Conservation (phyloP, 2,329 filamentous ascomycete genomes). For the Sordariomycetes sp. region DNA sequence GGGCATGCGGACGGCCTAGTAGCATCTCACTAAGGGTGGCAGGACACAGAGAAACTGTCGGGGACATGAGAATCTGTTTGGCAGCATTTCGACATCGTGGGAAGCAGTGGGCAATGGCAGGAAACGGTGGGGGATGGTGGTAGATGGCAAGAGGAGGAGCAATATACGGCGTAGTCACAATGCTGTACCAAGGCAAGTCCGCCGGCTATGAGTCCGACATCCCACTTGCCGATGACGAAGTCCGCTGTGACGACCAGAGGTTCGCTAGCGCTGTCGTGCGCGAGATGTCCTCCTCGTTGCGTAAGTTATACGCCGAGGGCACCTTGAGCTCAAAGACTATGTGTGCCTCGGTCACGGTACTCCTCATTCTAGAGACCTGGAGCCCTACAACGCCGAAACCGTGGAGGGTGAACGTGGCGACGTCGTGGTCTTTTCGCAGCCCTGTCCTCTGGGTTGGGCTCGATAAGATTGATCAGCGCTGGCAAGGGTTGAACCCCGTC, state of each 20-base stretch:
- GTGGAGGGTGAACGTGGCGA: constrained; percentile 2
- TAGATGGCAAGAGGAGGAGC: too few relatives aligned
- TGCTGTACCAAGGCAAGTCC: constrained; percentile 1
- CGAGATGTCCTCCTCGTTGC: background rate
- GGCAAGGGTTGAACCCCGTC: background rate
- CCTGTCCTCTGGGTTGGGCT: background rate
- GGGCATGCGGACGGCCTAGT: background rate
- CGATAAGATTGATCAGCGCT: background rate
- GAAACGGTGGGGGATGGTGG: too few relatives aligned
- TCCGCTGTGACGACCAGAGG: background rate
- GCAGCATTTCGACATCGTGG: background rate
- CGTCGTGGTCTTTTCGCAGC: constrained; percentile 3
- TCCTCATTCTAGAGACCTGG: background rate
- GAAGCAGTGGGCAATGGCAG: too few relatives aligned
- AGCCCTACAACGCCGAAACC: constrained; percentile 7
- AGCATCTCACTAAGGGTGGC: background rate
- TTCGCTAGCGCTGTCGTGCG: background rate
- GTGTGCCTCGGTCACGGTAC: background rate
- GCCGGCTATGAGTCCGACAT: background rate
- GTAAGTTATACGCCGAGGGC: background rate
- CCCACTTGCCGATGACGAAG: background rate
- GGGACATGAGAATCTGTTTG: background rate
- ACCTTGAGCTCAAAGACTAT: background rate
- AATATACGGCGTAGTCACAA: constrained; percentile 3
- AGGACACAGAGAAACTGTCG: constrained; percentile 1